A percentile compares a stretch with the other conserved stretches of the same genome.
Evolutionary conservation across 139 green algal species (phyloP).

Genomic region (Pseudopediastrum boryanum): DNA sequence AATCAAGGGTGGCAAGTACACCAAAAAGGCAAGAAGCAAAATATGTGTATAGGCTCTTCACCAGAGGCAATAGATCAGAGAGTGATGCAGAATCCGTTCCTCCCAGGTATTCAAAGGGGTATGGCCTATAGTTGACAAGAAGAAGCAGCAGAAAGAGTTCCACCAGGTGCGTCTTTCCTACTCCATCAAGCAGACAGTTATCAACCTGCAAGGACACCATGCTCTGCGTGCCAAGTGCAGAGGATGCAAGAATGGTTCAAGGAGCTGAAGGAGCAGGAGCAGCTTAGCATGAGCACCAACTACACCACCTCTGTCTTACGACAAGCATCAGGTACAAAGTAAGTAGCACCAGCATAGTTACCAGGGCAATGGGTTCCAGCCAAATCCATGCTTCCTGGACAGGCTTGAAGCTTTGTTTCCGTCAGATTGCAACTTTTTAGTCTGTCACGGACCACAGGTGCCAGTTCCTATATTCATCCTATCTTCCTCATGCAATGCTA

Average conservation of each 20-base stretch:
- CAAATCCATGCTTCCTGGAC: background rate
- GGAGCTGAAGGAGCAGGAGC: conserved; percentile 36
- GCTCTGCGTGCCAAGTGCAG: conserved; percentile 12
- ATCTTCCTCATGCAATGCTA: background rate
- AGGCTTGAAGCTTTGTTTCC: background rate
- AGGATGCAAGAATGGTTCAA: conserved; percentile 47
- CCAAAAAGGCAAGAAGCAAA: conserved; percentile 19
- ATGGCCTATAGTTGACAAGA: conserved; percentile 49
- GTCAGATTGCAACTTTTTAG: too few relatives aligned
- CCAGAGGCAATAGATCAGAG: background rate
- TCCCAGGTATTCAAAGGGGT: conserved; percentile 47
- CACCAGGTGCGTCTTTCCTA: conserved; percentile 41
- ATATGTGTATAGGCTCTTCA: background rate
- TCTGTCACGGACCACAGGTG: too few relatives aligned
- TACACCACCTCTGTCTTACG: background rate
- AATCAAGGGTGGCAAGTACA: conserved; percentile 36
- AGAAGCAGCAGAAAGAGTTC: conserved; percentile 54
- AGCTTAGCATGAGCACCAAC: conserved; percentile 2
- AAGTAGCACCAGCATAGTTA: background rate
- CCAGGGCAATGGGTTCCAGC: background rate
- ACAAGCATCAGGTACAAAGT: conserved; percentile 7
- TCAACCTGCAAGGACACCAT: background rate
- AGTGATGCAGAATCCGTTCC: too few relatives aligned
- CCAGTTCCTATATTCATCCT: too few relatives aligned
- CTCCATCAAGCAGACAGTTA: background rate